A percentile compares a stretch with the other conserved stretches of the same genome.
phyloP scores from a whole-genome alignment of 192 early-diverging fungal species.

The Coemansia sp. region DNA sequence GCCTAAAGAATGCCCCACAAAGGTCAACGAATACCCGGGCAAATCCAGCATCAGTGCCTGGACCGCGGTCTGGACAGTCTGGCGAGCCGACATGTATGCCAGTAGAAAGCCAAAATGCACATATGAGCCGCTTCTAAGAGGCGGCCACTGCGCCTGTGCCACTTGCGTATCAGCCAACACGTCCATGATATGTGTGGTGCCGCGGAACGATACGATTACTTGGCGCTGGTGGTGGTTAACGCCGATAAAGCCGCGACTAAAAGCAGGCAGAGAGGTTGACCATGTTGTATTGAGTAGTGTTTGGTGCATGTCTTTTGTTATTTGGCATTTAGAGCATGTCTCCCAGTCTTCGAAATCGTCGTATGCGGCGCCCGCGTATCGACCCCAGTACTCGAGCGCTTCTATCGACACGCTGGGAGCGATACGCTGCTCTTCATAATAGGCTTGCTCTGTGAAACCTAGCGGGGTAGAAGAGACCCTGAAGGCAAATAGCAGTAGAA shows the following conservation, averaged over 20 bases:
- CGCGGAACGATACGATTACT: constrained; percentile 33
- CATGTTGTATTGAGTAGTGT: constrained; percentile 19
- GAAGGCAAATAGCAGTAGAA: neutral
- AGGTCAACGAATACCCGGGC: constrained; percentile 17
- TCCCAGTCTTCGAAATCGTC: constrained; percentile 39
- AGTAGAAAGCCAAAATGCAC: constrained; percentile 43
- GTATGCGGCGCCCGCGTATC: constrained; percentile 35
- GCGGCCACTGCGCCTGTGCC: constrained; percentile 23
- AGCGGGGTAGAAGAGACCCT: neutral
- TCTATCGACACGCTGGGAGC: neutral
- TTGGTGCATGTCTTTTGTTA: constrained; percentile 9
- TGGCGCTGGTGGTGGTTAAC: constrained; percentile 10
- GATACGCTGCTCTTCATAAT: neutral
- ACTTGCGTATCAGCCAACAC: constrained; percentile 25
- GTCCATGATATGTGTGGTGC: constrained; percentile 41
- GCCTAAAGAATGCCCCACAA: constrained; percentile 49
- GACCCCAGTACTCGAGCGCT: constrained; percentile 23
- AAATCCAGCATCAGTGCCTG: neutral
- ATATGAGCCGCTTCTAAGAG: neutral
- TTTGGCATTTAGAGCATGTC: constrained; percentile 11
- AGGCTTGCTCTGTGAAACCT: neutral
- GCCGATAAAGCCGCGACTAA: constrained; percentile 41
- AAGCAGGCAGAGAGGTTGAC: constrained; percentile 28
- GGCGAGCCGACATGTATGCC: constrained; percentile 29
- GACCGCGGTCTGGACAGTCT: constrained; percentile 8